phyloP scores from a whole-genome alignment of 345 rosid species.

The Pistacia vera region DNA sequence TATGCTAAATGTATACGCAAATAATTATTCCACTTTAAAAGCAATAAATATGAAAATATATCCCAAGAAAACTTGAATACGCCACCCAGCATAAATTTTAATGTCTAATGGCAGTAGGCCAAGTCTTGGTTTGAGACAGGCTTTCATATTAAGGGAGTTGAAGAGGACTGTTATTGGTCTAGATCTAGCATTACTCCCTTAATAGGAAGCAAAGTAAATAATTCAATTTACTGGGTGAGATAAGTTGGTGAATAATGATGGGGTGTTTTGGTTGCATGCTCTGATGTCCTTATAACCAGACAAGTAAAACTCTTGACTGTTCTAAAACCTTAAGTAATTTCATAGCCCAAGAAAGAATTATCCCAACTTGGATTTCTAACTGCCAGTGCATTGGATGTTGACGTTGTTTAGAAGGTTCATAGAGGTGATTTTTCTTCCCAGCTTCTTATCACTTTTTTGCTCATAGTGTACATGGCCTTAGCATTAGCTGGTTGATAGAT shows the following conservation, averaged over 20 bases:
- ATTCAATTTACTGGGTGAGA: background rate
- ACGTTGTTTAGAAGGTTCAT: background rate
- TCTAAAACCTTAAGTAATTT: background rate
- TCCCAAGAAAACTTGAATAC: background rate
- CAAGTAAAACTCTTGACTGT: background rate
- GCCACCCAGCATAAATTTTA: background rate
- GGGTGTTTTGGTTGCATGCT: background rate
- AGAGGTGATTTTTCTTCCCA: background rate
- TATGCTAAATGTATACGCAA: background rate
- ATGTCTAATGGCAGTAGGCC: background rate
- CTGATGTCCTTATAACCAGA: background rate
- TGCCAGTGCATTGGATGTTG: background rate
- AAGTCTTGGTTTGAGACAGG: background rate
- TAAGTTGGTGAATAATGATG: background rate
- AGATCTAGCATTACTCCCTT: background rate
- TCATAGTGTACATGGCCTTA: background rate
- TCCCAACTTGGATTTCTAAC: background rate
- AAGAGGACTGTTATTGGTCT: background rate
- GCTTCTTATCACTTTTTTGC: background rate
- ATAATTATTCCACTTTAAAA: background rate
- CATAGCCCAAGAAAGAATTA: background rate
- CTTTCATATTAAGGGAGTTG: background rate
- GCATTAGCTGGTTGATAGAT: background rate
- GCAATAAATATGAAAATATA: background rate
- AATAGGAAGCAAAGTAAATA: background rate